A percentile compares a stretch with the other conserved stretches of the same genome.
phyloP scores from a whole-genome alignment of 1,139 yeast genomes.

The Komagataea norvegica region DNA sequence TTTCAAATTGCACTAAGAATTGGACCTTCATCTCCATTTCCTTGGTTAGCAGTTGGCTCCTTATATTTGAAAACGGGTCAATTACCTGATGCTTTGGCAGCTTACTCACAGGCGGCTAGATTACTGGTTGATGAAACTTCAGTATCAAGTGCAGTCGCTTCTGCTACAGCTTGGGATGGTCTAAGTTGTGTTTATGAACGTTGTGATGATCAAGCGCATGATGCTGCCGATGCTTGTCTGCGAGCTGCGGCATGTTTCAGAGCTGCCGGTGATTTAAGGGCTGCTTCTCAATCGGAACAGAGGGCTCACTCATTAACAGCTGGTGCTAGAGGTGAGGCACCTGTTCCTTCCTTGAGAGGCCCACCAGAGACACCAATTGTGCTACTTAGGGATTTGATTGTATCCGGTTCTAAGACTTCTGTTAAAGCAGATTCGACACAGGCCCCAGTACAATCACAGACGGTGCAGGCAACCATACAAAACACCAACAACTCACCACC shows the following conservation, averaged over 20 bases:
- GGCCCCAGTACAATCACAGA: slow-evolving; percentile 8
- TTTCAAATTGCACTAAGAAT: slow-evolving; percentile 54
- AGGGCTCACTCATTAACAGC: slow-evolving; percentile 39
- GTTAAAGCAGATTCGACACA: background rate
- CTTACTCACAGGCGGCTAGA: slow-evolving; percentile 60
- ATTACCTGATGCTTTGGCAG: slow-evolving; percentile 60
- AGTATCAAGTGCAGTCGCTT: slow-evolving; percentile 33
- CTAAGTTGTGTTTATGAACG: slow-evolving; percentile 59
- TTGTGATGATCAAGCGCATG: slow-evolving; percentile 54
- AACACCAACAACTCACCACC: slow-evolving; percentile 7
- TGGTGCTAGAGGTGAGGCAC: slow-evolving; percentile 41
- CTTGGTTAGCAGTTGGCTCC: slow-evolving; percentile 65
- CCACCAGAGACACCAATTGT: slow-evolving; percentile 48
- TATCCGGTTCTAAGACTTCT: slow-evolving; percentile 25
- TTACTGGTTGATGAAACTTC: slow-evolving; percentile 46
- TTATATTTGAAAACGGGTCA: slow-evolving; percentile 55
- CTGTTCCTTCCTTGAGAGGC: slow-evolving; percentile 41
- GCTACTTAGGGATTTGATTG: slow-evolving; percentile 45
- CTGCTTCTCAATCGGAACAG: slow-evolving; percentile 39
- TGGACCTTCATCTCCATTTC: slow-evolving; percentile 50
- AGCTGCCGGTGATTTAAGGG: slow-evolving; percentile 42
- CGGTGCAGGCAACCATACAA: background rate
- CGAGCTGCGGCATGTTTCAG: slow-evolving; percentile 49
- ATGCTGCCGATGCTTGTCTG: slow-evolving; percentile 55
- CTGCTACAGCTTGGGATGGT: slow-evolving; percentile 65